Conservation (phyloP, 2,329 filamentous ascomycete genomes). For the Didymosphaeria variabile region DNA sequence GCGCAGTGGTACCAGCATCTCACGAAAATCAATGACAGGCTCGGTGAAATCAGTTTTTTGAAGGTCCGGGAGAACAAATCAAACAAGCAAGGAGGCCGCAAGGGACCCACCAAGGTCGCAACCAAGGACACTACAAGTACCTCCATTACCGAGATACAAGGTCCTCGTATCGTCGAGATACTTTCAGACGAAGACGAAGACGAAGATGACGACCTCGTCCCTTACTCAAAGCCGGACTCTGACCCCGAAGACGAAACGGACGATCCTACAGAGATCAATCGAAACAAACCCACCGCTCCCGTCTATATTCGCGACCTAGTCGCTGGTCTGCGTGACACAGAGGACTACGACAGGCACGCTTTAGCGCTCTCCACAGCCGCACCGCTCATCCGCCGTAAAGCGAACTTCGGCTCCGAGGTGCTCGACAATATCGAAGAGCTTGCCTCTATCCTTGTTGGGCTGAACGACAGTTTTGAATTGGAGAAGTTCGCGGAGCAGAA, state of each 20-base stretch:
- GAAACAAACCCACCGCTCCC: conserved; percentile 83
- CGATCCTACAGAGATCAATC: conserved; percentile 84
- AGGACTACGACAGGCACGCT: conserved; percentile 85
- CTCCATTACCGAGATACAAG: conserved; percentile 35
- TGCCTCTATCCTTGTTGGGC: conserved; percentile 75
- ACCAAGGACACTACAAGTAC: conserved; percentile 21
- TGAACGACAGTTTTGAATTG: conserved; percentile 87
- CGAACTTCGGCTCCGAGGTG: conserved; percentile 87
- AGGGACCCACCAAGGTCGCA: conserved; percentile 13
- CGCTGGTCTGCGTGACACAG: conserved; percentile 77
- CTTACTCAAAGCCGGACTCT: conserved; percentile 86
- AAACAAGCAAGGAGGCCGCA: conserved; percentile 5
- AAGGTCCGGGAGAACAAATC: conserved; percentile 17
- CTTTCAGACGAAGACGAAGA: conserved; percentile 57
- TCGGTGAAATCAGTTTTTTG: conserved; percentile 58
- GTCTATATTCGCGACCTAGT: conserved; percentile 93
- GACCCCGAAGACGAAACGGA: conserved; percentile 93
- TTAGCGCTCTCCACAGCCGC: conserved; percentile 81
- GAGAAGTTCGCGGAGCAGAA: conserved; percentile 75
- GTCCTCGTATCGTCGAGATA: conserved; percentile 61
- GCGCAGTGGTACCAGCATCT: conserved; percentile 78
- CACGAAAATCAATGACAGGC: conserved; percentile 66
- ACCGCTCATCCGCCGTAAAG: conserved; percentile 84
- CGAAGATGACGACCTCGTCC: conserved; percentile 69
- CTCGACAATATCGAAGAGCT: conserved; percentile 84